Evolutionary conservation across 257 asterid species (phyloP), one percentile per base, ranked within the genome.

Genomic region (Forsythia suspensa): DNA sequence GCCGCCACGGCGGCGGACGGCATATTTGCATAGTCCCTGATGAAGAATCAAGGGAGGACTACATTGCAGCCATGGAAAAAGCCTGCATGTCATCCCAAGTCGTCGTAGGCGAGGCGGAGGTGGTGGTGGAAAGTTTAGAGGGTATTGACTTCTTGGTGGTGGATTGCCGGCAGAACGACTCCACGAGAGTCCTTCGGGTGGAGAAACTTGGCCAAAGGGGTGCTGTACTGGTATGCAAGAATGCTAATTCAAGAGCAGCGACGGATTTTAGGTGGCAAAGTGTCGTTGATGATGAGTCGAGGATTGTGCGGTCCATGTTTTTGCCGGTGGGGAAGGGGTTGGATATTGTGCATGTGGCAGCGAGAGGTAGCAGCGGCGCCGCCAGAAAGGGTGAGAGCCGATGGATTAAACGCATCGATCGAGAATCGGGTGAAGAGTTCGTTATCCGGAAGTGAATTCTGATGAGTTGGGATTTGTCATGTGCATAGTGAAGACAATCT

Each of bases 301-400:
- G 97, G 81, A 87, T 95, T 6, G 98, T 91, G 34, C 82, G 95
- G 4, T 85, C 94, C 12, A 95, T 89, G 72, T 85, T 90, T 77
- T 42, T 95, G 80, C 99, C 99, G 15, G 99, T 93, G 73, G 99
- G 99, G 59, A 82, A 90, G 36, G 98, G 99, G 3, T 63, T 95
- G 72, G 94, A 95, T 67, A 88, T 93, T 4, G 98, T 91, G 0
- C 92, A 95, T 79, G 83, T 94, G 0, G 97, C 16, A 16, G 69
- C 37, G 2, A 63, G 39, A 63, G 69, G 69, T 3, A 38, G 39
- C 4, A 29, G 38, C 15, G 13, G 39, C 0, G 6, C 39, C 69
- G 2, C 37, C 38, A 4, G 38, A 10, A 21, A 24, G 69, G 15
- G 37, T 10, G 18, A 63, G 38, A 63, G 38, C 24, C 69, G 69